Conservation (phyloP, 2,329 filamentous ascomycete species). For the Basipetospora chlamydospora region DNA sequence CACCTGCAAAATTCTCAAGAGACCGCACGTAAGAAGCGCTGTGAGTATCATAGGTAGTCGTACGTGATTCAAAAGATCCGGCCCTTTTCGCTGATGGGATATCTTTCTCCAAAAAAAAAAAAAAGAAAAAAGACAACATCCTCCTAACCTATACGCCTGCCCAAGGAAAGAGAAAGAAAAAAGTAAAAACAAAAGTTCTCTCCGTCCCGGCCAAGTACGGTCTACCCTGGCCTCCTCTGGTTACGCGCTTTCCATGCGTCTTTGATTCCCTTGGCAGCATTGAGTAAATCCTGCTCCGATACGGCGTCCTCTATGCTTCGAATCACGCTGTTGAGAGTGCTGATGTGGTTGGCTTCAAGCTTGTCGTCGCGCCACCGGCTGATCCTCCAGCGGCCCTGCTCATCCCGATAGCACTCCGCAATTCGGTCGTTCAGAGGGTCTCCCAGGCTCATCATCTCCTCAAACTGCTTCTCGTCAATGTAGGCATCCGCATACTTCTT, state of each 20-base stretch:
- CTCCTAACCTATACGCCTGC: too few relatives aligned
- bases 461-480: slow-evolving; percentile 69
- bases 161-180: slow-evolving; percentile 3
- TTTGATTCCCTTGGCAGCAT: slow-evolving; percentile 54
- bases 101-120: too few relatives aligned
- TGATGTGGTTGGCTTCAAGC: slow-evolving; percentile 74
- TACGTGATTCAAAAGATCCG: too few relatives aligned
- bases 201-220: too few relatives aligned
- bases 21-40: too few relatives aligned
- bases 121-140: too few relatives aligned
- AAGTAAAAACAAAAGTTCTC: slow-evolving; percentile 1
- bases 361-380: slow-evolving; percentile 91
- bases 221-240: slow-evolving; percentile 11
- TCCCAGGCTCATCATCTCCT: slow-evolving; percentile 55
- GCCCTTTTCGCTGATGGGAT: too few relatives aligned
- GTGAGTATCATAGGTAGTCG: too few relatives aligned
- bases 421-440: slow-evolving; percentile 75
- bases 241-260: slow-evolving; percentile 61
- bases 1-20: too few relatives aligned
- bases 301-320: slow-evolving; percentile 82
- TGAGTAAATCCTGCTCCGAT: slow-evolving; percentile 65
- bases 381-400: slow-evolving; percentile 64
- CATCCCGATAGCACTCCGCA: slow-evolving; percentile 78
- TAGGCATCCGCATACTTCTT: slow-evolving; percentile 51
- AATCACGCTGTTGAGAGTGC: slow-evolving; percentile 71